Conservation (phyloP, 345 rosid genomes). For the Orychophragmus violaceus region DNA sequence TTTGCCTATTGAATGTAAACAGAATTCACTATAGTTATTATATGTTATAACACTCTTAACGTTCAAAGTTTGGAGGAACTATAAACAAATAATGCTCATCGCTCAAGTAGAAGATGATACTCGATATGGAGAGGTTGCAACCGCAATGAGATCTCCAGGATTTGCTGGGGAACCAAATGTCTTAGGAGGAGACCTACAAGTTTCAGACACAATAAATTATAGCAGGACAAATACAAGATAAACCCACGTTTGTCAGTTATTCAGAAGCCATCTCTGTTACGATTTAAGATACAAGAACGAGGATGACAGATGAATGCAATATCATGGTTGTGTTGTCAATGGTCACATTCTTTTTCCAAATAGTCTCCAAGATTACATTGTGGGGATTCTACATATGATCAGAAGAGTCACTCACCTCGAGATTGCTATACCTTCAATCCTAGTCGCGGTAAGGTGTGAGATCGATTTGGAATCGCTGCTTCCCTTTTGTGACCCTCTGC, state of each 20-base stretch:
- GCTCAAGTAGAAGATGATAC: background rate
- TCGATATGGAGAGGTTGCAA: background rate
- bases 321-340: background rate
- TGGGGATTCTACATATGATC: background rate
- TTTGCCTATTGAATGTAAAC: constrained; percentile 14
- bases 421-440: background rate
- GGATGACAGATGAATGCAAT: background rate
- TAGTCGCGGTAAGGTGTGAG: constrained; percentile 67
- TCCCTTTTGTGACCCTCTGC: constrained; percentile 88
- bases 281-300: background rate
- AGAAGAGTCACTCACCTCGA: constrained; percentile 2
- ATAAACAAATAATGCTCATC: background rate
- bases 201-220: background rate
- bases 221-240: background rate
- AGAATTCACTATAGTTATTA: background rate
- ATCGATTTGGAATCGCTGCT: constrained; percentile 64
- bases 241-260: background rate
- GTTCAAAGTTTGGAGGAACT: background rate
- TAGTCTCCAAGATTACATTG: background rate
- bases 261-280: background rate
- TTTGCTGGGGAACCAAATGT: background rate
- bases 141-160: background rate
- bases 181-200: background rate
- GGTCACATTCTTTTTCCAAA: background rate
- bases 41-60: background rate